Evolutionary conservation across 2,329 filamentous ascomycete genomes (phyloP).

Genomic region (Fusarium drepaniforme): DNA sequence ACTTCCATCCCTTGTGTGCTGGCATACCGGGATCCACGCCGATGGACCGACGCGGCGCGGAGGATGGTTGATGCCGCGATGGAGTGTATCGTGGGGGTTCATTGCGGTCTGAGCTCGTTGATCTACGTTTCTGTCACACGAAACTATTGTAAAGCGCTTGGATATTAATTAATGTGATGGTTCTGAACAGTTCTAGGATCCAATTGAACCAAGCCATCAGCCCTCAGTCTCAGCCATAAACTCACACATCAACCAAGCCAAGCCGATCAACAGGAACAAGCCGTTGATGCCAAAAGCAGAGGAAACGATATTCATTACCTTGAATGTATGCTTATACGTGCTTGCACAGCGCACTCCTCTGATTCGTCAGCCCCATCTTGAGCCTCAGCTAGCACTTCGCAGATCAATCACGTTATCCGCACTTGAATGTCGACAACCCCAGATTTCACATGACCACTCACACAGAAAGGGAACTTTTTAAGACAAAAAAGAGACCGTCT

Average conservation of each 20-base stretch:
- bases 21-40: constrained; percentile 22
- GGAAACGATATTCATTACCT: constrained; percentile 26
- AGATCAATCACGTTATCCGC: constrained; percentile 38
- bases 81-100: neutral
- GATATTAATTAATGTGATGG: neutral
- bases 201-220: neutral
- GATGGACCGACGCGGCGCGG: constrained; percentile 23
- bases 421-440: constrained; percentile 38
- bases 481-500: constrained; percentile 2
- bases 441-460: constrained; percentile 16
- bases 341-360: constrained; percentile 15
- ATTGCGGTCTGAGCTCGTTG: neutral
- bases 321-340: constrained; percentile 35
- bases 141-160: neutral
- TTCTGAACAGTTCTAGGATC: neutral
- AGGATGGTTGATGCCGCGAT: neutral
- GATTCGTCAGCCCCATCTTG: constrained; percentile 18
- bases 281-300: neutral
- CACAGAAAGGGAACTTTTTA: neutral
- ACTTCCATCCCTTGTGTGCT: constrained; percentile 18
- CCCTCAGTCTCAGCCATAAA: neutral
- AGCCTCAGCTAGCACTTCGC: constrained; percentile 27
- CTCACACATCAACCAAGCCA: neutral
- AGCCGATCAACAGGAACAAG: constrained; percentile 21
- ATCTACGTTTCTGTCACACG: neutral